Base-by-base conservation (phyloP, 2,329 filamentous ascomycete species). In the Fonsecaea pedrosoi region DNA sequence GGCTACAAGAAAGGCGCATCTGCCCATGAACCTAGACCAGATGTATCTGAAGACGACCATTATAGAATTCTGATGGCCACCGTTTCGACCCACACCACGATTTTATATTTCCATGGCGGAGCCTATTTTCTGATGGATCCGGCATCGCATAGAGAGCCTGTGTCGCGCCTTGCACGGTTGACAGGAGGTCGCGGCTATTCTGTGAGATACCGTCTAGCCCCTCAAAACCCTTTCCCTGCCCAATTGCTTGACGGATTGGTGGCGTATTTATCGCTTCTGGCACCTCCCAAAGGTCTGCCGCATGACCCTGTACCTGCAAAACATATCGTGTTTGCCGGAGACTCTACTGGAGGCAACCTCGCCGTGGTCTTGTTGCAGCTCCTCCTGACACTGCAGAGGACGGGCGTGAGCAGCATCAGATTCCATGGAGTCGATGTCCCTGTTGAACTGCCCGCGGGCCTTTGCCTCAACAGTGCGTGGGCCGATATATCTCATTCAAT, bases 21-120 rank as follows among this genome's bases (percentile, higher is more conserved):
- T 32, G 77, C 78, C 68, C 77, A 77, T 15, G 74, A 75, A 10
- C 76, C 77, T n/a, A 73, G 75, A 68, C 79, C 78, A 21, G 75
- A 80, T 63, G 68, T 82, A 6, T 76, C 80, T 2, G 81, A 83
- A 65, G 75, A 75, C 40, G 78, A 80, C 58, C 81, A 81, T 64
- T 83, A 81, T 69, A 70, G 72, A 54, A 72, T 75, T 54, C 61
- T 83, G 69, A 77, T 77, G 63, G 77, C 75, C 62, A 79, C 80
- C 38, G 73, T 77, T 7, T 74, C 75, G 4, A 77, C 76, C 3
- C 78, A 81, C 62, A 75, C 78, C 66, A 81, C 80, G 1, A 76
- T 83, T 7, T 69, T 83, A 5, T 83, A 82, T 68, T 77, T 83
- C 64, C 81, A 83, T 68, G 81, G 82, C 18, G 82, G 82, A 5